These are phyloP conservation scores for Agaricus bisporus DNA, from an alignment of 768 basidiomycete species.

Conservation along the genomic window DNA sequence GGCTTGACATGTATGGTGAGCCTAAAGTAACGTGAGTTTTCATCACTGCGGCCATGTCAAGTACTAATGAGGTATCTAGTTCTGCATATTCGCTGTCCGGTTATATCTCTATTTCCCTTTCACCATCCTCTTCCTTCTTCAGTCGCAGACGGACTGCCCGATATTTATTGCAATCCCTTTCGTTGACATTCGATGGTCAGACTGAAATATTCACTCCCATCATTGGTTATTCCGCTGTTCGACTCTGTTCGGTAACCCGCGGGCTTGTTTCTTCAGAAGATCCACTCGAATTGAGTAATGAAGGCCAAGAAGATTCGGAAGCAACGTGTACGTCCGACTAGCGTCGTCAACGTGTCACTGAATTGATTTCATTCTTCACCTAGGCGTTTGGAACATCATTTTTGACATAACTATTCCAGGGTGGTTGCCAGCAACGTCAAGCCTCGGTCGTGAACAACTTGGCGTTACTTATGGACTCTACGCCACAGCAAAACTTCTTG, in stretches of 20 bases:
- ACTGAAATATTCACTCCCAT: constrained; percentile 61
- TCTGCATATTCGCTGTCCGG: constrained; percentile 87
- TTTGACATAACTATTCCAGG: constrained; percentile 86
- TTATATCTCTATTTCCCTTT: constrained; percentile 60
- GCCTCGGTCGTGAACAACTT: constrained; percentile 41
- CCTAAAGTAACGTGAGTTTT: constrained; percentile 54
- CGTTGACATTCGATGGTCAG: constrained; percentile 82
- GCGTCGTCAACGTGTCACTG: neutral
- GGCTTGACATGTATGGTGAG: constrained; percentile 67
- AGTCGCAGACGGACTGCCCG: constrained; percentile 43
- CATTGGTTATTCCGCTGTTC: constrained; percentile 62
- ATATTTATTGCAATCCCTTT: constrained; percentile 61
- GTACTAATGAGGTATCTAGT: constrained; percentile 32
- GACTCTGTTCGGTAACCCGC: constrained; percentile 61
- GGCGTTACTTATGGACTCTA: constrained; percentile 64
- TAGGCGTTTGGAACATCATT: constrained; percentile 62
- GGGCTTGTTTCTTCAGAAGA: constrained; percentile 47
- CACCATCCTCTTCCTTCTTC: constrained; percentile 52
- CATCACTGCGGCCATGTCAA: neutral
- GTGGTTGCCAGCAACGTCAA: constrained; percentile 71
- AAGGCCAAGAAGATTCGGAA: constrained; percentile 51
- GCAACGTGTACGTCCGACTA: constrained; percentile 37
- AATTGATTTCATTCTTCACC: constrained; percentile 2
- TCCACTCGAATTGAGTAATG: constrained; percentile 57
- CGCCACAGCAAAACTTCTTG: constrained; percentile 56